These are phyloP conservation scores for Botrytis byssoidea DNA, from an alignment of 2,329 filamentous ascomycete species.

Conservation along the genomic window DNA sequence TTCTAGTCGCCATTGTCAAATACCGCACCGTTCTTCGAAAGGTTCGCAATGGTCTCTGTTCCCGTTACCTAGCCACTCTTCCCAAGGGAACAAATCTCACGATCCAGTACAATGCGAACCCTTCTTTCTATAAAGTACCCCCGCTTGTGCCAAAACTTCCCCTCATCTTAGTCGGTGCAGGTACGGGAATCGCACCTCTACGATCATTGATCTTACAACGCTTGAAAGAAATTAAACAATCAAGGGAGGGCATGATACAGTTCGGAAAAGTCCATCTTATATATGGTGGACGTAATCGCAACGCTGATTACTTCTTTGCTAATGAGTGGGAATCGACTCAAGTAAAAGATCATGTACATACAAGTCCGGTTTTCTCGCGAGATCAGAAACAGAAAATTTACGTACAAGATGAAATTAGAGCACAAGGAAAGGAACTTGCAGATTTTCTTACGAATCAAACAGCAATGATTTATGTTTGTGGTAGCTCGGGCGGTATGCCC, in stretches of 20 bases:
- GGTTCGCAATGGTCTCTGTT: slow-evolving; percentile 83
- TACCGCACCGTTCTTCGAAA: slow-evolving; percentile 86
- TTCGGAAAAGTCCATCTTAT: slow-evolving; percentile 57
- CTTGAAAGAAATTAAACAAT: slow-evolving; percentile 24
- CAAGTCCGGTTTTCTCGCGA: slow-evolving; percentile 67
- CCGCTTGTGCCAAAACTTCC: slow-evolving; percentile 48
- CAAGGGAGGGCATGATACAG: slow-evolving; percentile 32
- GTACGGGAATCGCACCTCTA: slow-evolving; percentile 84
- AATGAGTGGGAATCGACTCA: slow-evolving; percentile 66
- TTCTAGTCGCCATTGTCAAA: slow-evolving; percentile 84
- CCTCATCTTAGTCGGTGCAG: slow-evolving; percentile 76
- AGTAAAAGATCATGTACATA: slow-evolving; percentile 40
- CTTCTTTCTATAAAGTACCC: slow-evolving; percentile 52
- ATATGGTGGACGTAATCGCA: slow-evolving; percentile 76
- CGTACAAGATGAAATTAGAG: slow-evolving; percentile 51
- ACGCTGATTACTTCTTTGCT: slow-evolving; percentile 77
- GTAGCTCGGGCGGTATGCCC: slow-evolving; percentile 66
- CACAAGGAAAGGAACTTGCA: slow-evolving; percentile 41
- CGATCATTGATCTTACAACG: slow-evolving; percentile 79
- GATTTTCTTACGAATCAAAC: slow-evolving; percentile 51
- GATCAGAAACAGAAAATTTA: slow-evolving; percentile 66
- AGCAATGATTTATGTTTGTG: slow-evolving; percentile 58
- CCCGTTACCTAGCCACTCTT: slow-evolving; percentile 76
- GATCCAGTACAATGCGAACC: slow-evolving; percentile 51
- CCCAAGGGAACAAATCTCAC: slow-evolving; percentile 42